Conservation (phyloP, 2,329 filamentous ascomycete species). For the Hymenoscyphus occultus region DNA sequence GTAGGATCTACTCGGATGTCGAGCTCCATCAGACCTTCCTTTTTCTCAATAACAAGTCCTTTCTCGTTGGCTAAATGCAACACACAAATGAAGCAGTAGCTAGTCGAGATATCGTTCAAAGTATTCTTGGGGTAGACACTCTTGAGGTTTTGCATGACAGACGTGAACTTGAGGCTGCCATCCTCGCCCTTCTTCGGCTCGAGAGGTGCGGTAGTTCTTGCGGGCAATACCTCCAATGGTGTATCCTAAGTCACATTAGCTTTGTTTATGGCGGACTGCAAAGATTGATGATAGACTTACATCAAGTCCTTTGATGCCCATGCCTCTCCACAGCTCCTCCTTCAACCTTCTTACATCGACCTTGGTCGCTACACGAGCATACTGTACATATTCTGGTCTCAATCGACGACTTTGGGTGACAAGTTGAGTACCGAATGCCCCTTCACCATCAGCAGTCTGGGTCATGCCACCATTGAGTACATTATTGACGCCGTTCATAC, state of each 20-base stretch:
- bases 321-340: constrained; percentile 68
- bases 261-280: not conserved
- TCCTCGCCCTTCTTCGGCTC: constrained; percentile 37
- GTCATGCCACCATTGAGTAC: constrained; percentile 50
- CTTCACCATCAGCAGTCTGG: constrained; percentile 40
- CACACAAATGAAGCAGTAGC: constrained; percentile 82
- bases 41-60: constrained; percentile 59
- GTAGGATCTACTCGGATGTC: constrained; percentile 61
- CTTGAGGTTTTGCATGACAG: constrained; percentile 86
- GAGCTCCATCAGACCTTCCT: constrained; percentile 53
- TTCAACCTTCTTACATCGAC: constrained; percentile 67
- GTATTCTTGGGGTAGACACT: constrained; percentile 79
- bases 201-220: constrained; percentile 38
- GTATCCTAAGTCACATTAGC: constrained; percentile 26
- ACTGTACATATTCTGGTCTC: constrained; percentile 67
- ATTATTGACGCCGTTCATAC: constrained; percentile 49
- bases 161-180: constrained; percentile 74
- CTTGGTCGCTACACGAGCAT: constrained; percentile 68
- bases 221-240: constrained; percentile 24
- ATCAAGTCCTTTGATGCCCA: constrained; percentile 53
- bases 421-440: constrained; percentile 61
- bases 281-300: constrained; percentile 40
- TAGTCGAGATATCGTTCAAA: constrained; percentile 94
- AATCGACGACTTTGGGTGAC: constrained; percentile 62
- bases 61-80: constrained; percentile 76